These are phyloP conservation scores for Nowakowskiella sp. DNA, from an alignment of 192 early-diverging fungal species.

Conservation along the genomic window DNA sequence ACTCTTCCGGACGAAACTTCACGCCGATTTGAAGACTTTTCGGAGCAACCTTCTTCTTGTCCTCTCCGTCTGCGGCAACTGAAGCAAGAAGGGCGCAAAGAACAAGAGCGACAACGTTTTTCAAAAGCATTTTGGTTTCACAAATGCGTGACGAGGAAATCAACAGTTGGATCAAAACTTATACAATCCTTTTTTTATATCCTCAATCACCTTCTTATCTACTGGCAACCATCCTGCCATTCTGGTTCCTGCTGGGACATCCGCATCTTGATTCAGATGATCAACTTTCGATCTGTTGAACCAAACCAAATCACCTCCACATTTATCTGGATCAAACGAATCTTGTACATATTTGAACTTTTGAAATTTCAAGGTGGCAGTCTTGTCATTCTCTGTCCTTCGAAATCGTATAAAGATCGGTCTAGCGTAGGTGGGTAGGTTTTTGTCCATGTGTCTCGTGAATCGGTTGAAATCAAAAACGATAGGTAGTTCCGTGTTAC, in stretches of 20 bases:
- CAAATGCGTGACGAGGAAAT: too few relatives aligned
- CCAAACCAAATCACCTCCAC: too few relatives aligned
- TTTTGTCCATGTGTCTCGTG: not conserved
- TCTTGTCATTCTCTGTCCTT: conserved; percentile 1
- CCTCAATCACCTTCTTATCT: conserved; percentile 9
- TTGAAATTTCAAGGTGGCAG: conserved; percentile 13
- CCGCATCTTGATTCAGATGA: too few relatives aligned
- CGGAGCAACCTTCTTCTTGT: conserved; percentile 23
- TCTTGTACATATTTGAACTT: conserved; percentile 2
- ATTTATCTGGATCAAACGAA: too few relatives aligned
- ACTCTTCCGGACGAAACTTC: conserved; percentile 45
- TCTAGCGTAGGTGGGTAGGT: conserved; percentile 14
- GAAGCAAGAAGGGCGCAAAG: too few relatives aligned
- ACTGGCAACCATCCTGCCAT: conserved; percentile 3
- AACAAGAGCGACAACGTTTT: too few relatives aligned
- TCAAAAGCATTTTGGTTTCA: too few relatives aligned
- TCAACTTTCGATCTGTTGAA: too few relatives aligned
- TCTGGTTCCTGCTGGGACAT: too few relatives aligned
- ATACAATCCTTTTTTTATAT: conserved; percentile 13
- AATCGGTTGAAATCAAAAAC: conserved; percentile 10
- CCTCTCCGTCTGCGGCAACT: conserved; percentile 15
- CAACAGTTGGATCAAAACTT: too few relatives aligned
- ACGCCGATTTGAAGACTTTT: conserved; percentile 45
- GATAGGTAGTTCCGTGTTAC: not conserved
- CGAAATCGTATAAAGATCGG: conserved; percentile 15